Base-by-base conservation (phyloP, 1,284 basidiomycete species). In the Rhodotorula sp. region DNA sequence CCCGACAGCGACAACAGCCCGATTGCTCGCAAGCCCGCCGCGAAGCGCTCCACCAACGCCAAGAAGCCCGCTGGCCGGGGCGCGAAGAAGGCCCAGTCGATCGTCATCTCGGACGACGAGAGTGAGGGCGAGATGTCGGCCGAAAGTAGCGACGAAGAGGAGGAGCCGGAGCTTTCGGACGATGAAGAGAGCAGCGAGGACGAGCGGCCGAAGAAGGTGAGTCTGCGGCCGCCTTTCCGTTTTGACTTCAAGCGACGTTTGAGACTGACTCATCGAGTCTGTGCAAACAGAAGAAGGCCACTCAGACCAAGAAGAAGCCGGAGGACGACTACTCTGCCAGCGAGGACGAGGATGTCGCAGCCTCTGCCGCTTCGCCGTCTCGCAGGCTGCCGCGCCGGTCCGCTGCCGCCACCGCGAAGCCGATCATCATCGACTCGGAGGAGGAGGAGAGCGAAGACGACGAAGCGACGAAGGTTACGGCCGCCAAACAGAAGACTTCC, bases 251-350 rank as follows among this genome's bases (percentile, higher is more conserved):
- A 3, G 21, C 2, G 12, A 4, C 16, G 4, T 3, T 43, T 43
- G 34, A 14, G 5, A 34, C 49, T 52, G 31, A 54, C n/a, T 0
- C 10, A n/a, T 6, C 2, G 3, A 34, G 51, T 14, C 1, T 5
- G 7, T 3, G 51, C 39, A 10, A 43, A 43, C 21, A 52, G 51
- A 52, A 52, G 51, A 52, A 52, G 51, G 51, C 51, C 1, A 23
- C 18, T 7, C 18, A 31, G 20, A 26, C 6, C 14, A 43, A 60
- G 58, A 60, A 60, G 26, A 16, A 43, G 23, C 23, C 58, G 23
- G 63, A 64, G 39, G 54, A 57, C 23, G 63, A 64, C 54, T 54
- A 64, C 63, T 64, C 56, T n/a, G 43, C 21, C 26, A 47, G 43
- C 58, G 39, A 29, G 21, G 43, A 23, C 46, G 26, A 47, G n/a